Conservation (phyloP, 129 eudicot species). For the Escallonia rubra region DNA sequence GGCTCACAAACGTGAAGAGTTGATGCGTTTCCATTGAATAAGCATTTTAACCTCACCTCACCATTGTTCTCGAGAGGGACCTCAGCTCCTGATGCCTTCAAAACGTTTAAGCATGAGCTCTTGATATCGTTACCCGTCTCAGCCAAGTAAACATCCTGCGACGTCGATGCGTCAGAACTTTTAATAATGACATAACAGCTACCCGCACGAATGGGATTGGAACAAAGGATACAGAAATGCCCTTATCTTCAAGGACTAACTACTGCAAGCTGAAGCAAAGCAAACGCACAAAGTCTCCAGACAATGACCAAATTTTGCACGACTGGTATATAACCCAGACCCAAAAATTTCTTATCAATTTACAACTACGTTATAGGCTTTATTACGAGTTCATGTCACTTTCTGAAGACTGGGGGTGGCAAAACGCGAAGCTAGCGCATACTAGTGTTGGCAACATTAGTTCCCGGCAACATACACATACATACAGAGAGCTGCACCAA, state of each 20-base stretch:
- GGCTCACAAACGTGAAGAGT: not conserved
- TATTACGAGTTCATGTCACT: too few relatives aligned
- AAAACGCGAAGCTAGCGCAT: not conserved
- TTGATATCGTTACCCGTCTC: constrained; percentile 37
- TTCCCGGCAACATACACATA: not conserved
- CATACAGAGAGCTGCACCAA: not conserved
- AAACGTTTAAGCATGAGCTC: constrained; percentile 48
- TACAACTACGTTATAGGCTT: not conserved
- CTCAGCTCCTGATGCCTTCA: constrained; percentile 29
- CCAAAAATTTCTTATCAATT: not conserved
- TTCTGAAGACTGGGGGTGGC: not conserved
- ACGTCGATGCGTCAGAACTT: too few relatives aligned
- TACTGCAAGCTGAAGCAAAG: not conserved
- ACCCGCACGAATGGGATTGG: not conserved
- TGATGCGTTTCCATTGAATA: not conserved
- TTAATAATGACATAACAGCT: constrained; percentile 3
- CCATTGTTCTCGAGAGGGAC: constrained; percentile 25
- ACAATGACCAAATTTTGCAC: not conserved
- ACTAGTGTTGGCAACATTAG: not conserved
- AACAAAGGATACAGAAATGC: not conserved
- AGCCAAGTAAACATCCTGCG: constrained; percentile 44
- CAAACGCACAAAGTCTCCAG: not conserved
- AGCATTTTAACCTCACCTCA: constrained; percentile 36
- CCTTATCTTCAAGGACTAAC: not conserved
- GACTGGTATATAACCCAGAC: not conserved